Percentiles rank a stretch among this genome's conserved stretches.
Conservation (phyloP, 768 basidiomycete genomes). For the Saitozyma sp. region DNA sequence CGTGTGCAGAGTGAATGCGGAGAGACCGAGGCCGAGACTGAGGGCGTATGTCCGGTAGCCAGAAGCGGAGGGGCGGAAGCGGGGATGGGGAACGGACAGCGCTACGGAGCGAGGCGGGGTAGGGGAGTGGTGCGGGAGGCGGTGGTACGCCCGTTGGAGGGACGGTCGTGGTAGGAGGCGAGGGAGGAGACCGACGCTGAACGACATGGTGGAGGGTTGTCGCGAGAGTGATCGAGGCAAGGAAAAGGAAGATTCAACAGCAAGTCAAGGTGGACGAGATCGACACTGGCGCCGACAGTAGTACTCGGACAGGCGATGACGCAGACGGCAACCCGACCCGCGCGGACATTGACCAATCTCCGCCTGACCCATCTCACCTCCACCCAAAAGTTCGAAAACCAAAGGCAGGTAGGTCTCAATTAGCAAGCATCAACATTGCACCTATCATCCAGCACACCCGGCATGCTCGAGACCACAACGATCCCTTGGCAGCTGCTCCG, state of each 20-base stretch:
- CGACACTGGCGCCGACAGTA: no score
- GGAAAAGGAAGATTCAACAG: no score
- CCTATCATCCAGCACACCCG: background rate
- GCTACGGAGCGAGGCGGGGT: slow-evolving; percentile 1
- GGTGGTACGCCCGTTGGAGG: slow-evolving; percentile 1
- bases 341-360: slow-evolving; percentile 1
- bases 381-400: slow-evolving; percentile 2
- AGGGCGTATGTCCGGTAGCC: slow-evolving; percentile 9
- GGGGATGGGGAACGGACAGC: slow-evolving; percentile 10
- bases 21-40: slow-evolving; percentile 18
- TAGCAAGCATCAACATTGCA: background rate
- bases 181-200: slow-evolving; percentile 10
- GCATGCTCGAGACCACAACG: background rate
- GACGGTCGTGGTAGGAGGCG: slow-evolving; percentile 1
- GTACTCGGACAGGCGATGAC: background rate
- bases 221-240: background rate
- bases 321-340: background rate
- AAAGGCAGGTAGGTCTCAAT: background rate
- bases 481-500: background rate
- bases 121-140: slow-evolving; percentile 5
- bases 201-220: slow-evolving; percentile 5
- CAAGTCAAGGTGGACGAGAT: no score
- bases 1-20: background rate
- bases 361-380: background rate
- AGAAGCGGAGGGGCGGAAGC: slow-evolving; percentile 1